Evolutionary conservation across 768 basidiomycete species (phyloP).

Genomic region (Boletellus sp.): DNA sequence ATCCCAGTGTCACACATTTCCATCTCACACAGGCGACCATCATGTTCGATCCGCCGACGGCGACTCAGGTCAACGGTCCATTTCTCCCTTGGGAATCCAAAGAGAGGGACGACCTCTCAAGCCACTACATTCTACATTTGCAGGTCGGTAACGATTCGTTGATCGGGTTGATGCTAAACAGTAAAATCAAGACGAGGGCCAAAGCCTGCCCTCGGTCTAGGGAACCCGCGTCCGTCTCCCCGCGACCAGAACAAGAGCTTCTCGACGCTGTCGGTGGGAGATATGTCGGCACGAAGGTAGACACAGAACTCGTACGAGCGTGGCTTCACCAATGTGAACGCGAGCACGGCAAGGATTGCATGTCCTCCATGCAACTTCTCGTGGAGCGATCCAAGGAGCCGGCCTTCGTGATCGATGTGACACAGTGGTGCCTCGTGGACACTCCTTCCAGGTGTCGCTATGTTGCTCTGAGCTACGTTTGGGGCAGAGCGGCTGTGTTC

Average conservation of each 20-base stretch:
- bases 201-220: neutral
- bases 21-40: constrained; percentile 11
- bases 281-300: neutral
- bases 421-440: constrained; percentile 14
- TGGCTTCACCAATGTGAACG: constrained; percentile 18
- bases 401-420: constrained; percentile 13
- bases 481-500: constrained; percentile 13
- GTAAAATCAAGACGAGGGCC: constrained; percentile 3
- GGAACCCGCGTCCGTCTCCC: neutral
- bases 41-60: neutral
- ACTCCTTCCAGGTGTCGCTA: constrained; percentile 20
- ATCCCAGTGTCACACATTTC: constrained; percentile 10
- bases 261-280: constrained; percentile 8
- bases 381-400: neutral
- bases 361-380: neutral
- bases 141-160: constrained; percentile 1
- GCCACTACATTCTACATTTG: constrained; percentile 4
- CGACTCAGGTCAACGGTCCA: neutral
- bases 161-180: neutral
- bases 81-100: constrained; percentile 13
- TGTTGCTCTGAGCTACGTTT: constrained; percentile 22
- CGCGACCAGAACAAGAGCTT: neutral
- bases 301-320: constrained; percentile 8
- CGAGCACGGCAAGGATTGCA: constrained; percentile 8
- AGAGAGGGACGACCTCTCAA: neutral